These are phyloP conservation scores for Cryptococcus depauperatus DNA, from an alignment of 1,284 basidiomycete genomes.

Conservation along the genomic window DNA sequence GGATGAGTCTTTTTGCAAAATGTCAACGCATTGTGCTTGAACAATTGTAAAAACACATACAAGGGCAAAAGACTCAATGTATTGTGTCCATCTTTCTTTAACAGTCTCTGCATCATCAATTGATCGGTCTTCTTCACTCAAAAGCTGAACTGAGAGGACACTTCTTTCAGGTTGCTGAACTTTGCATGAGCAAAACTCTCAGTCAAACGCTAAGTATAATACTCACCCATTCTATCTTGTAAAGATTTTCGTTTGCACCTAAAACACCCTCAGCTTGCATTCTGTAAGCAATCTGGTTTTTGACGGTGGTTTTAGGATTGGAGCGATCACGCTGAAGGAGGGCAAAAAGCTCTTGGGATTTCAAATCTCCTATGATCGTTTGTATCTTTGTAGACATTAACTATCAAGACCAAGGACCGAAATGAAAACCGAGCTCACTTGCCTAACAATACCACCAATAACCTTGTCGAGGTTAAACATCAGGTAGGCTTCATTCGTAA, in stretches of 20 bases:
- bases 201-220: not conserved
- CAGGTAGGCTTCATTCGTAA: constrained; percentile 86
- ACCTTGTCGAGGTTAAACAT: constrained; percentile 92
- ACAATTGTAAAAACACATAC: constrained; percentile 42
- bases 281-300: constrained; percentile 77
- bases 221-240: constrained; percentile 83
- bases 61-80: constrained; percentile 79
- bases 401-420: not conserved
- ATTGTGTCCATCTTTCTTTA: constrained; percentile 77
- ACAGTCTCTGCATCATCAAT: constrained; percentile 76
- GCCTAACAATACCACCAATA: constrained; percentile 77
- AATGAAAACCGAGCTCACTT: constrained; percentile 49
- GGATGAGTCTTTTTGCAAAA: constrained; percentile 39
- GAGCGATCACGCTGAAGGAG: constrained; percentile 67
- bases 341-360: constrained; percentile 75
- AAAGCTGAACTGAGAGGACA: constrained; percentile 71
- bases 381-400: constrained; percentile 53
- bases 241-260: constrained; percentile 83
- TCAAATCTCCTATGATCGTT: constrained; percentile 64
- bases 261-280: constrained; percentile 74
- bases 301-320: constrained; percentile 55
- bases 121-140: constrained; percentile 81
- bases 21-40: not conserved
- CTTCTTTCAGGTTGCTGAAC: constrained; percentile 60
- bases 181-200: constrained; percentile 15